These are phyloP conservation scores for Plasmodium coatneyi DNA, from an alignment of 169 alveolate species.

Conservation along the genomic window DNA sequence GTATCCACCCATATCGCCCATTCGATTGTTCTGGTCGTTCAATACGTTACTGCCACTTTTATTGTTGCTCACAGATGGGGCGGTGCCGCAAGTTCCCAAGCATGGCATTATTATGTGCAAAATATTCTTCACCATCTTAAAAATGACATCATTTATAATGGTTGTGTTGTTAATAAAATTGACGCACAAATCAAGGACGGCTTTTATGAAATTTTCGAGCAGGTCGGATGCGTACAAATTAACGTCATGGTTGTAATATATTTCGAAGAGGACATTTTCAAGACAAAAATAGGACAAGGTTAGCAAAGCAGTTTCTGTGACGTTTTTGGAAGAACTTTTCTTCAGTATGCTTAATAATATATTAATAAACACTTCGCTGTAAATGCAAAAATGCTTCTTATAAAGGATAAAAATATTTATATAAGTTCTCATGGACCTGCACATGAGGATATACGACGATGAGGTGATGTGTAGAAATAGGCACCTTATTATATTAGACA, in stretches of 20 bases:
- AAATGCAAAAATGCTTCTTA: conserved; percentile 56
- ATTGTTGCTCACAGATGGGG: background rate
- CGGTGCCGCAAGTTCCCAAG: background rate
- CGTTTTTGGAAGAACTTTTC: conserved; percentile 35
- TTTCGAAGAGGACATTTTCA: conserved; percentile 70
- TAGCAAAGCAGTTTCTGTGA: conserved; percentile 58
- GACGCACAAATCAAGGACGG: conserved; percentile 37
- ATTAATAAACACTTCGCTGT: conserved; percentile 67
- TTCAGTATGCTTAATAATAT: conserved; percentile 50
- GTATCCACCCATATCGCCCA: conserved; percentile 26
- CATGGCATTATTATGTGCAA: conserved; percentile 45
- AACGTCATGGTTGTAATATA: conserved; percentile 64
- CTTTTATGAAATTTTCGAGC: conserved; percentile 27
- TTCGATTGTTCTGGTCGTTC: background rate
- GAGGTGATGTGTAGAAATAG: conserved; percentile 59
- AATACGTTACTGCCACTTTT: background rate
- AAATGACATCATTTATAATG: conserved; percentile 46
- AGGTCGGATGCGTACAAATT: conserved; percentile 69
- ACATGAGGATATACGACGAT: conserved; percentile 61
- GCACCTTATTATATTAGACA: conserved; percentile 61
- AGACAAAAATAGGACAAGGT: conserved; percentile 52
- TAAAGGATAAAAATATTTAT: conserved; percentile 70
- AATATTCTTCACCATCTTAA: conserved; percentile 57
- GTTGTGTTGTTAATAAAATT: conserved; percentile 64
- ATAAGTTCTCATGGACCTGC: conserved; percentile 70